Evolutionary conservation across 2,329 filamentous ascomycete species (phyloP), one percentile per base, ranked within the genome.

Genomic region (Fusarium chlamydosporum): DNA sequence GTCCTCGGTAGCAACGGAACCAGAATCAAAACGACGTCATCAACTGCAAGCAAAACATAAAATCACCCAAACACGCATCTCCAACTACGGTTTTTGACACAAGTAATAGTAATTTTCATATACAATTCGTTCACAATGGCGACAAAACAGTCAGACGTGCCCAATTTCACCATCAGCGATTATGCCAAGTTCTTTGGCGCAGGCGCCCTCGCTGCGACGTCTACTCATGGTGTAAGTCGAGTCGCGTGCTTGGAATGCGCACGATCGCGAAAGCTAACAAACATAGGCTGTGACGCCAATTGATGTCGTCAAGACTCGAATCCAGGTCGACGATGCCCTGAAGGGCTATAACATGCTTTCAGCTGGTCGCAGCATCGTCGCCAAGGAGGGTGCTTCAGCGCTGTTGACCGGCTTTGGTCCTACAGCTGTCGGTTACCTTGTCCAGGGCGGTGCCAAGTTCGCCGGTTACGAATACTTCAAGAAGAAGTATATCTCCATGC

Each of bases 391-490:
- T 77, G 89, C 91, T 68, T 88, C 89, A 67, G 92, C 92, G 68
- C 86, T 96, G 72, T 85, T 93, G 76, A 96, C 93, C 18, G 93
- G 93, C 77, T 91, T 93, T 80, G 93, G 93, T 65, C 93, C 93
- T 67, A 96, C 93, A 65, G 91, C 91, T 64, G 92, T 93, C 56
- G 93, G 93, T 78, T 96, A 96, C 83, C 92, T 96, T 82, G 89
- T 96, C 61, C 93, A 96, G 82, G 93, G 93, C 78, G 92, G 92
- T 73, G 91, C 91, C 86, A 96, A 96, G 84, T 96, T 96, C 82
- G 92, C 92, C 76, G 93, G 93, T 76, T 96, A 96, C 83, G 93
- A 96, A 83, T 92, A 93, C 86, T 96, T 96, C 91, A 96, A 96
- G 88, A 91, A 95, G 83, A 88, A 91, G 80, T 90, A 88, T 79